phyloP scores from a whole-genome alignment of 2,329 filamentous ascomycete species.

The Monosporascus sp. region DNA sequence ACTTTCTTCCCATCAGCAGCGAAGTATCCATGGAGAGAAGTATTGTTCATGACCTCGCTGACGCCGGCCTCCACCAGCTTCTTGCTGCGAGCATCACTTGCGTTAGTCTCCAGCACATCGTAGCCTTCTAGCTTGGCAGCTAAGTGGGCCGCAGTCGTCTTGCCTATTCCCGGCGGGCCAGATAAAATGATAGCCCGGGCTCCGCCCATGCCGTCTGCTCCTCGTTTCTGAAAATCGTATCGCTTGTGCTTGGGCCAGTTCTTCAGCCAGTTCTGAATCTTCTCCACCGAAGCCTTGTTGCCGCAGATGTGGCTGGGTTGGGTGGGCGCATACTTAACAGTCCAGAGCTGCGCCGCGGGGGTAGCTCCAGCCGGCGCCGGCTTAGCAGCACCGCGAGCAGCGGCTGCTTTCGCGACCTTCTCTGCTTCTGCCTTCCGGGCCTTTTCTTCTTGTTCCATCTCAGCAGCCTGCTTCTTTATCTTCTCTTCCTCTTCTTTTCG shows the following conservation, averaged over 20 bases:
- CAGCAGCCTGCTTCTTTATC: constrained; percentile 70
- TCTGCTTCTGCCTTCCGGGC: constrained; percentile 45
- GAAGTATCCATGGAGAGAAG: constrained; percentile 86
- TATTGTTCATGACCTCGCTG: constrained; percentile 89
- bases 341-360: constrained; percentile 70
- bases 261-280: constrained; percentile 79
- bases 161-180: constrained; percentile 92
- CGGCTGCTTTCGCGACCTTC: constrained; percentile 48
- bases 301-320: constrained; percentile 85
- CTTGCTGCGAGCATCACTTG: constrained; percentile 93
- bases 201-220: constrained; percentile 75
- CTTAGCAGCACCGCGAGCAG: constrained; percentile 33
- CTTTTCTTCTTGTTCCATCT: constrained; percentile 81
- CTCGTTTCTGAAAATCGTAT: constrained; percentile 74
- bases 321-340: constrained; percentile 88
- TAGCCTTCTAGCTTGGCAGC: constrained; percentile 90
- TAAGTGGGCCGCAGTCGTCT: constrained; percentile 93
- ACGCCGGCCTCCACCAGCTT: constrained; percentile 86
- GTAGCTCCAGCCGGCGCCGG: constrained; percentile 32
- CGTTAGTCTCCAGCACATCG: constrained; percentile 91
- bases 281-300: constrained; percentile 87
- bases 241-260: constrained; percentile 76
- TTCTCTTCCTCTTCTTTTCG: constrained; percentile 79
- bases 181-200: constrained; percentile 92
- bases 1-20: constrained; percentile 76